Evolutionary conservation across 768 basidiomycete species (phyloP), one percentile per base, ranked within the genome.

Genomic region (Trametes coccinea): DNA sequence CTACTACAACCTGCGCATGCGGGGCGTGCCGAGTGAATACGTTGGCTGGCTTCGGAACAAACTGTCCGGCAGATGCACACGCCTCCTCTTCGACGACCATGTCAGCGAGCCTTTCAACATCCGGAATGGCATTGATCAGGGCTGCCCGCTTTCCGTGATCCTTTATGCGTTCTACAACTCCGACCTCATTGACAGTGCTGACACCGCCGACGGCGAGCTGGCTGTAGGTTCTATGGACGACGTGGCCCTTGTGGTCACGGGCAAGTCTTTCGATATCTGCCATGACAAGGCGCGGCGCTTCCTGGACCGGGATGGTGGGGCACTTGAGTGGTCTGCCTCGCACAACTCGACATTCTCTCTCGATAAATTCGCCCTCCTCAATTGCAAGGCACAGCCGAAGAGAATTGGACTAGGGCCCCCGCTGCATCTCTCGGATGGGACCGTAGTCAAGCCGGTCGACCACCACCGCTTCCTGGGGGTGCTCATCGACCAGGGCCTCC

Each of bases 91-190:
- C 27, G 69, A 75, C 37, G 66, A 73, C 29, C 70, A 53, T 54
- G 37, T 7, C 0, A 72, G 72, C 0, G 13, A 49, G 0, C 56
- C 47, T 0, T 68, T 72, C 52, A 47, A 45, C 0, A 65, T 73
- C 0, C 43, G 22, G 10, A 71, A 67, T 8, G 71, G 76, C 0
- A 71, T 75, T 0, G 69, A 70, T 1, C 74, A 77, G 58, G 77
- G 77, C 0, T 68, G 72, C 56, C 73, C 72, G 0, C 53, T 70
- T 4, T 74, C 73, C 0, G 69, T 69, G 54, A 58, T 75, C 0
- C 52, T 71, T 0, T 76, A 73, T 52, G 62, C 71, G 9, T 69
- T 74, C 9, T 76, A 73, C 62, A 77, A 76, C 52, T 10, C 73
- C 0, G 59, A 67, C 46, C 59, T 74, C 0, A 59, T 73, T 0